Evolutionary conservation across 495 filamentous ascomycete genomes (phyloP).

Genomic region (Polyplosphaeria fusca): DNA sequence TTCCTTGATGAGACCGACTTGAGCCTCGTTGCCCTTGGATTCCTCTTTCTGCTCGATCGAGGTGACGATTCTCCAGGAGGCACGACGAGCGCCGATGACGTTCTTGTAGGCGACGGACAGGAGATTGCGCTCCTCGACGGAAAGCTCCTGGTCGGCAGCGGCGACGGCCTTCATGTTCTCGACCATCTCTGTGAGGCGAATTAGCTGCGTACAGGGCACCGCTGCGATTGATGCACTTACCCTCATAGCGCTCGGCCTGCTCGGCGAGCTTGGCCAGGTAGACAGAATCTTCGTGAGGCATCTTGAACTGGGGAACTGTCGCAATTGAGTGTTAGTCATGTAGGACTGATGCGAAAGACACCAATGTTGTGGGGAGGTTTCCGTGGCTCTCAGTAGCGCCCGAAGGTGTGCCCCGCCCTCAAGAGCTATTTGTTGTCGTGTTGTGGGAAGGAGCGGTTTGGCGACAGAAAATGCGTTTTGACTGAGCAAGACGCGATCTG

Average conservation of each 20-base stretch:
- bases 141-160: conserved; percentile 93
- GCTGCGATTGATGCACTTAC: conserved; percentile 54
- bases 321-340: conserved; percentile 6
- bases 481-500: no score
- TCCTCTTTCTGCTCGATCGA: conserved; percentile 99
- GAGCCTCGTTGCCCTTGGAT: conserved; percentile 94
- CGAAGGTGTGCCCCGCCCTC: not conserved
- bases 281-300: conserved; percentile 99
- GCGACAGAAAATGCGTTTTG: no score
- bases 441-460: conserved; percentile 15
- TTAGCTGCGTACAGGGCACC: not conserved
- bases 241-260: conserved; percentile 99
- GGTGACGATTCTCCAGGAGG: conserved; percentile 99
- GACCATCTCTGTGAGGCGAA: conserved; percentile 77
- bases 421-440: not conserved
- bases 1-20: conserved; percentile 95
- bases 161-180: conserved; percentile 99
- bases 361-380: not conserved
- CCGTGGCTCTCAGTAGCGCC: no score
- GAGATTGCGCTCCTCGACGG: conserved; percentile 98
- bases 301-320: conserved; percentile 53
- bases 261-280: conserved; percentile 99
- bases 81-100: conserved; percentile 96
- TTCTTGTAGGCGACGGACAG: conserved; percentile 99
- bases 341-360: not conserved